Evolutionary conservation across 352 stramenopile species (phyloP).

Genomic region (Pythium dissimile): DNA sequence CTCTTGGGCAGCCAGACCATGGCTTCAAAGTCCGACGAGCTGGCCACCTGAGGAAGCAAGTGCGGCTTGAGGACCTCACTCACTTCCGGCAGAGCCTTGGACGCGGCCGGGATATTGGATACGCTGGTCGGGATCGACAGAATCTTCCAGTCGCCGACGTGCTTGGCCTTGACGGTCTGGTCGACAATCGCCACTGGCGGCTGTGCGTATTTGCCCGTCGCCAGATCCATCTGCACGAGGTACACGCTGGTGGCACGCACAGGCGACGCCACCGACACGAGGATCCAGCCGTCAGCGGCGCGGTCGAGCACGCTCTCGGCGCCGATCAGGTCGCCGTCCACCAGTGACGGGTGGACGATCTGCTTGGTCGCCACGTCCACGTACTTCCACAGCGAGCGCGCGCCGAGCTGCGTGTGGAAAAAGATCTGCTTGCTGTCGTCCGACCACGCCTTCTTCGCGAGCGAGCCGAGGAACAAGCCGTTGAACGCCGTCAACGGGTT

Average conservation of each 20-base stretch:
- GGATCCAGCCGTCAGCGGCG: slow-evolving; percentile 19
- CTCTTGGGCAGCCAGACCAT: slow-evolving; percentile 63
- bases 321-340: slow-evolving; percentile 39
- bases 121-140: slow-evolving; percentile 48
- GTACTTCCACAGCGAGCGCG: slow-evolving; percentile 66
- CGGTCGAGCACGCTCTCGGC: slow-evolving; percentile 56
- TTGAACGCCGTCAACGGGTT: slow-evolving; percentile 57
- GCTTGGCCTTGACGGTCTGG: slow-evolving; percentile 29
- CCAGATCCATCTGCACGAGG: slow-evolving; percentile 43
- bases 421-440: slow-evolving; percentile 53
- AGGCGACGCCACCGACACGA: slow-evolving; percentile 60
- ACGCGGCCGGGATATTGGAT: slow-evolving; percentile 35
- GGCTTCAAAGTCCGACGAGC: slow-evolving; percentile 65
- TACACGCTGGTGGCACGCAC: slow-evolving; percentile 51
- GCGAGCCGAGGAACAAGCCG: slow-evolving; percentile 55
- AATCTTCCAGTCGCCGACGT: slow-evolving; percentile 62
- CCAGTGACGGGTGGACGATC: slow-evolving; percentile 49
- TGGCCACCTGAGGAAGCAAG: slow-evolving; percentile 48
- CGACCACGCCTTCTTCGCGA: slow-evolving; percentile 55
- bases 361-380: slow-evolving; percentile 48
- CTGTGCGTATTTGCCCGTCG: slow-evolving; percentile 34
- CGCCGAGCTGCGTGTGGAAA: slow-evolving; percentile 66
- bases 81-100: slow-evolving; percentile 31
- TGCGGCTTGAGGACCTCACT: slow-evolving; percentile 34
- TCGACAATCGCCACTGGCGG: slow-evolving; percentile 44